These are phyloP conservation scores for Coffea eugenioides DNA, from an alignment of 257 asterid species.

Conservation along the genomic window DNA sequence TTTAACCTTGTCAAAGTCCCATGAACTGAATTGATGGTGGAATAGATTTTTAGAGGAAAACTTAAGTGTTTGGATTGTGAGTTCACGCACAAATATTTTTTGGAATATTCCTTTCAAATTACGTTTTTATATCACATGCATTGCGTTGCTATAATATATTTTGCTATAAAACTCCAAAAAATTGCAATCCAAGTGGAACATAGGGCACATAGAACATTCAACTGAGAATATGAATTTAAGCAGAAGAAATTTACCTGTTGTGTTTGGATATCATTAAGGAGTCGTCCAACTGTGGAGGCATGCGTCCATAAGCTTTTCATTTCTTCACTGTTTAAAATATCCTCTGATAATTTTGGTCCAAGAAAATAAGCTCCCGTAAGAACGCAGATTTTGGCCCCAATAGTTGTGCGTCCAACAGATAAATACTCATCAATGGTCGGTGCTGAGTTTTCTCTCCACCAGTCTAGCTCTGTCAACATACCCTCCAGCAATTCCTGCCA, in stretches of 20 bases:
- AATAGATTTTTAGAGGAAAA: no score
- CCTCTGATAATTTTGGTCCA: constrained; percentile 19
- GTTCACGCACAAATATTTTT: no score
- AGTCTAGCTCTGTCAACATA: constrained; percentile 15
- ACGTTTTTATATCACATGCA: no score
- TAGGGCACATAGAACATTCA: neutral
- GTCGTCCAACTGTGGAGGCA: constrained; percentile 13
- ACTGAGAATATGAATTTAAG: neutral
- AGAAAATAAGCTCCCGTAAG: constrained; percentile 22
- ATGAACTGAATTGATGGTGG: no score
- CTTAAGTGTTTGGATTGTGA: no score
- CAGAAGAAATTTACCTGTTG: constrained; percentile 22
- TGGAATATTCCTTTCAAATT: no score
- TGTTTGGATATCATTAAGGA: constrained; percentile 29
- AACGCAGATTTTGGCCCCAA: constrained; percentile 6
- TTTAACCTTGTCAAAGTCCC: no score
- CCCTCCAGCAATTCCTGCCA: constrained; percentile 20
- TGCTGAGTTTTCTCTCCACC: constrained; percentile 11
- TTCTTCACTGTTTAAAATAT: constrained; percentile 15
- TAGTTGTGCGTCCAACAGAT: constrained; percentile 9
- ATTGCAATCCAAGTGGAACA: no score
- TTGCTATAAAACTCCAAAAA: no score
- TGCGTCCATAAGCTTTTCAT: constrained; percentile 19
- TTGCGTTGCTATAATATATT: no score
- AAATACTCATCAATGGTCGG: constrained; percentile 28